These are phyloP conservation scores for Setaria viridis DNA, from an alignment of 202 grass and related monocot species.

Conservation along the genomic window DNA sequence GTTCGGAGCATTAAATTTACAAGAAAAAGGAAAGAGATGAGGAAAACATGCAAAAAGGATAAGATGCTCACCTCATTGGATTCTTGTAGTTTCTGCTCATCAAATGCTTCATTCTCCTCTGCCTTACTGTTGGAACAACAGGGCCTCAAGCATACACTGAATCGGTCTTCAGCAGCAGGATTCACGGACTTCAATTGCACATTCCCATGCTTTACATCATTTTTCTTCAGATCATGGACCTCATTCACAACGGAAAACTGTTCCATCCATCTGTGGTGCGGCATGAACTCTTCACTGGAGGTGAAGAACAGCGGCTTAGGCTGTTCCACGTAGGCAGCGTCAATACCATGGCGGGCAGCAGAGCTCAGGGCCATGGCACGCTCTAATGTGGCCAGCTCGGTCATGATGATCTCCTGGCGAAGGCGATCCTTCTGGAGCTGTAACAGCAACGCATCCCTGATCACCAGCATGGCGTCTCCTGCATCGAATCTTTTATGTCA, in stretches of 20 bases:
- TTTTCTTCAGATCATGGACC: slow-evolving; percentile 27
- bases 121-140: background rate
- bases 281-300: slow-evolving; percentile 10
- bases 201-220: background rate
- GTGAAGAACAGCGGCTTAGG: background rate
- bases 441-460: slow-evolving; percentile 44
- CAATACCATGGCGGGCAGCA: background rate
- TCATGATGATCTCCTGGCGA: slow-evolving; percentile 42
- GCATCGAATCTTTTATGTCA: background rate
- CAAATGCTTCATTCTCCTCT: slow-evolving; percentile 4
- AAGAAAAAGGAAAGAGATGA: background rate
- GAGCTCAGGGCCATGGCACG: slow-evolving; percentile 28
- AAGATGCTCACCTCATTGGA: slow-evolving; percentile 29
- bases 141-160: background rate
- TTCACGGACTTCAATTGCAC: background rate
- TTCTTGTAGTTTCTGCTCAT: background rate
- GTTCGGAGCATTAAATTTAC: background rate
- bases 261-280: background rate
- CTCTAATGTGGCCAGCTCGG: slow-evolving; percentile 46
- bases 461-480: slow-evolving; percentile 34
- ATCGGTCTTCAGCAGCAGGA: background rate
- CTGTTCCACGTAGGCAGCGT: background rate
- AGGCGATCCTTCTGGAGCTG: slow-evolving; percentile 47
- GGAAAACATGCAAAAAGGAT: background rate
- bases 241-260: background rate